A percentile compares a stretch with the other conserved stretches of the same genome.
Evolutionary conservation across 495 filamentous ascomycete species (phyloP).

Genomic region (Achaetomiella virescens): DNA sequence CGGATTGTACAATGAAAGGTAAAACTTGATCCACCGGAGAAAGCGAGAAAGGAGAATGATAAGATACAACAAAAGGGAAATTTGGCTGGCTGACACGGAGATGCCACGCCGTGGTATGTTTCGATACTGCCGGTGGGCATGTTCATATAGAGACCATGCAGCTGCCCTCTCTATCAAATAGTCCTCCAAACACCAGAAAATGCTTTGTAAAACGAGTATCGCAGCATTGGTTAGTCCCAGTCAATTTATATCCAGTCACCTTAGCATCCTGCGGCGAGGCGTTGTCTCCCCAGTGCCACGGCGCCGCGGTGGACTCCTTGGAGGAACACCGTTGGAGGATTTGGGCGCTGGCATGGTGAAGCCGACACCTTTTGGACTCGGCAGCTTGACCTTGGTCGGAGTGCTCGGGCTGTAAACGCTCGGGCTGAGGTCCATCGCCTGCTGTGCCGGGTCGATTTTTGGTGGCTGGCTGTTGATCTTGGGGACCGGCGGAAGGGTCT

Average conservation of each 20-base stretch:
- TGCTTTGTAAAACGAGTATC: conserved; percentile 13
- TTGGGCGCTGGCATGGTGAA: conserved; percentile 26
- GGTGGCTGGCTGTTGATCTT: conserved; percentile 4
- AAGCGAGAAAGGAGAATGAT: not conserved
- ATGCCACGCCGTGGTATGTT: too few species aligned
- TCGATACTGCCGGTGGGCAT: not conserved
- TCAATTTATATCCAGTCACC: conserved; percentile 24
- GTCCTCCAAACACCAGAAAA: conserved; percentile 23
- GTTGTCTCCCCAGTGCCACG: conserved; percentile 12
- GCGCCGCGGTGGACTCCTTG: conserved; percentile 15
- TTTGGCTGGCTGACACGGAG: too few species aligned
- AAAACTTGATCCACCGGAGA: not conserved
- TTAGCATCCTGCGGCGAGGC: conserved; percentile 10
- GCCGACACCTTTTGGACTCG: conserved; percentile 41
- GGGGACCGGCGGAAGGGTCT: conserved; percentile 33
- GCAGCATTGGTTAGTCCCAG: not conserved
- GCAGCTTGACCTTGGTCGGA: conserved; percentile 36
- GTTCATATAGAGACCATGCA: not conserved
- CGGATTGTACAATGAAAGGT: not conserved
- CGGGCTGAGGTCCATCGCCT: conserved; percentile 32
- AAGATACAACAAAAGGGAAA: not conserved
- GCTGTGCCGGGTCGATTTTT: conserved; percentile 7
- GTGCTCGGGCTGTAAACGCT: conserved; percentile 37
- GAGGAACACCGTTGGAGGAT: conserved; percentile 14
- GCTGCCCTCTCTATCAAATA: conserved; percentile 1